Percentiles rank a stretch among this genome's conserved stretches.
These are phyloP conservation scores for Heliosperma pusillum DNA, from an alignment of 148 eudicot species.

Conservation along the genomic window DNA sequence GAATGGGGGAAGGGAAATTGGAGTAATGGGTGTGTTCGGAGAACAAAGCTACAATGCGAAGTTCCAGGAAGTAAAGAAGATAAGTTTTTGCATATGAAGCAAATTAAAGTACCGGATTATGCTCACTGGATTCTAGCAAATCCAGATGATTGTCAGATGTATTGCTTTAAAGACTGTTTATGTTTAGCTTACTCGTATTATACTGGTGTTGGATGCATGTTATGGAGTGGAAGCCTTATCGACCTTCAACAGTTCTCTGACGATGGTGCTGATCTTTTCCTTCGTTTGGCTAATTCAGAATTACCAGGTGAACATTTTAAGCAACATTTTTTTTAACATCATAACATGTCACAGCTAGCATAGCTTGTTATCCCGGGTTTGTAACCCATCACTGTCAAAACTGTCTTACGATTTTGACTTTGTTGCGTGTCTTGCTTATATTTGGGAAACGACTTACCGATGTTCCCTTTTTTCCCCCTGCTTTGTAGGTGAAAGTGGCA, in stretches of 20 bases:
- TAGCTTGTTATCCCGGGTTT: neutral
- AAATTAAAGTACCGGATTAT: slow-evolving; percentile 36
- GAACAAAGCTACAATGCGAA: slow-evolving; percentile 31
- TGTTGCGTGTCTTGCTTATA: too few relatives aligned
- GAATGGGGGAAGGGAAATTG: slow-evolving; percentile 52
- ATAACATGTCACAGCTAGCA: too few relatives aligned
- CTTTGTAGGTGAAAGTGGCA: slow-evolving; percentile 24
- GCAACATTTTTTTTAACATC: neutral
- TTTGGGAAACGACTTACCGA: neutral
- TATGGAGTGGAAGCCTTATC: slow-evolving; percentile 34
- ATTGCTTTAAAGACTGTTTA: slow-evolving; percentile 36
- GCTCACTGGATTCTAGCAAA: neutral
- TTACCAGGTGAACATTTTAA: slow-evolving; percentile 23
- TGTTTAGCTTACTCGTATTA: slow-evolving; percentile 42
- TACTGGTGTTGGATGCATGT: slow-evolving; percentile 41
- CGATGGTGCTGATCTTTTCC: slow-evolving; percentile 35
- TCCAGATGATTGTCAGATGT: slow-evolving; percentile 8
- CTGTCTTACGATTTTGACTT: neutral
- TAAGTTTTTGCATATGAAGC: slow-evolving; percentile 25
- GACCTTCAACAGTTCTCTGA: slow-evolving; percentile 35
- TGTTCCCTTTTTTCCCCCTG: slow-evolving; percentile 23
- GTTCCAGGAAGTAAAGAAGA: slow-evolving; percentile 30
- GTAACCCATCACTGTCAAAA: neutral
- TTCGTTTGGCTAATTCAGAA: slow-evolving; percentile 40
- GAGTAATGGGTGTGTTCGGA: slow-evolving; percentile 52